phyloP scores from a whole-genome alignment of 495 filamentous ascomycete species.

The Daldinia grandis region DNA sequence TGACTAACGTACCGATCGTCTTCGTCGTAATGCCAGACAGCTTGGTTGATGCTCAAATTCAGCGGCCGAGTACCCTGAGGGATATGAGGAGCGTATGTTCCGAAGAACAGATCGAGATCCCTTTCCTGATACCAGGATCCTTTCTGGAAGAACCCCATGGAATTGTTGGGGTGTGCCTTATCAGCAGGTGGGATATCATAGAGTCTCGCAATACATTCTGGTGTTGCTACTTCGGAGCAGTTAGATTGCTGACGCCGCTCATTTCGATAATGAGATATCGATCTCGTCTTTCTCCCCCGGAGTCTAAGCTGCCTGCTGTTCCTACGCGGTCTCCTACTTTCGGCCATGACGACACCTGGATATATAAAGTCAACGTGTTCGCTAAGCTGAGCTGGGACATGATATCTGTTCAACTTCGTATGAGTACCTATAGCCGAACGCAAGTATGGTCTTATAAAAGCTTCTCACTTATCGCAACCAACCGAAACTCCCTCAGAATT shows the following conservation, averaged over 20 bases:
- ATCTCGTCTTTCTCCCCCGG: neutral
- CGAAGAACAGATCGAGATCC: neutral
- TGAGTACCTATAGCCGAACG: neutral
- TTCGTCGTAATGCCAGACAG: neutral
- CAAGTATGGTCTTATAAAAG: neutral
- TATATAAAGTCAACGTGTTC: neutral
- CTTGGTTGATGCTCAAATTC: neutral
- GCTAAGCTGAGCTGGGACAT: neutral
- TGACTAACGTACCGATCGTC: neutral
- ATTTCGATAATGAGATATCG: neutral
- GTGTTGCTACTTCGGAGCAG: neutral
- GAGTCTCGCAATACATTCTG: neutral
- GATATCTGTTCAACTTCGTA: neutral
- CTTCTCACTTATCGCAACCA: conserved; percentile 13
- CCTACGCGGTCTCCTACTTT: neutral
- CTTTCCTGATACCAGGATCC: conserved; percentile 21
- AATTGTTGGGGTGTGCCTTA: conserved; percentile 30
- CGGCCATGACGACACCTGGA: neutral
- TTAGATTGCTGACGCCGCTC: neutral
- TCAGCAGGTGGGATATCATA: conserved; percentile 19
- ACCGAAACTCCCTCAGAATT: conserved; percentile 15
- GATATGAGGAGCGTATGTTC: neutral
- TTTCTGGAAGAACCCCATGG: conserved; percentile 42
- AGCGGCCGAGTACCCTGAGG: neutral
- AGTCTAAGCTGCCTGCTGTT: neutral